Evolutionary conservation across 345 rosid species (phyloP).

Genomic region (Populus pruinosa): DNA sequence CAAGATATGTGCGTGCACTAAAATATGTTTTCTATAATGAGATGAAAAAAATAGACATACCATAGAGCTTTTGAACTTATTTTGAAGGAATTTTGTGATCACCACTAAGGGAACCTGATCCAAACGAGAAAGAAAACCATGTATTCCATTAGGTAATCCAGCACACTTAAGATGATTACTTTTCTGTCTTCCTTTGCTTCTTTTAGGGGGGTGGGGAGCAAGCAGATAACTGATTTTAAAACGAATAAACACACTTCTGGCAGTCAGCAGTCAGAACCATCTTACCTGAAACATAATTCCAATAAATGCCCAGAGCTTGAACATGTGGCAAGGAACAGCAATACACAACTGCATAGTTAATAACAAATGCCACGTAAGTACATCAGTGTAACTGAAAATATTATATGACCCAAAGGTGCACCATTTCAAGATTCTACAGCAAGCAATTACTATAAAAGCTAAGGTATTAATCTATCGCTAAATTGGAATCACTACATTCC

Average conservation of each 20-base stretch:
- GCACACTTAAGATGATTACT: background rate
- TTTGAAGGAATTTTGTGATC: slow-evolving; percentile 72
- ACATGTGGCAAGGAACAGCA: slow-evolving; percentile 93
- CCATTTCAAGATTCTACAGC: background rate
- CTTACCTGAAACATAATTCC: slow-evolving; percentile 97
- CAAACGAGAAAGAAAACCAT: background rate
- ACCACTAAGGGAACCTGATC: slow-evolving; percentile 83
- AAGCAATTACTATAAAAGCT: background rate
- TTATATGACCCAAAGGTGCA: background rate
- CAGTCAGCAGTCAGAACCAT: background rate
- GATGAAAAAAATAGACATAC: slow-evolving; percentile 33
- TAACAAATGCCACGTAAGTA: background rate
- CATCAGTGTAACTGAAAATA: background rate
- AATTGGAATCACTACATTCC: background rate
- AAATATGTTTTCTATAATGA: background rate
- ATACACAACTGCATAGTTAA: slow-evolving; percentile 63
- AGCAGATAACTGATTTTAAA: background rate
- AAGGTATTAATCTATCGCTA: background rate
- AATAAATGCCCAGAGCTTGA: slow-evolving; percentile 88
- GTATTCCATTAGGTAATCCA: background rate
- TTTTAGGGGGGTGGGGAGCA: background rate
- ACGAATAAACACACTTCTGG: background rate
- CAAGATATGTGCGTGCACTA: too few species aligned
- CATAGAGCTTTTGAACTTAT: slow-evolving; percentile 69
- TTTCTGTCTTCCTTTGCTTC: background rate